Evolutionary conservation across 208 protist genomes (phyloP).

Genomic region (Sergeia podlipaevii): DNA sequence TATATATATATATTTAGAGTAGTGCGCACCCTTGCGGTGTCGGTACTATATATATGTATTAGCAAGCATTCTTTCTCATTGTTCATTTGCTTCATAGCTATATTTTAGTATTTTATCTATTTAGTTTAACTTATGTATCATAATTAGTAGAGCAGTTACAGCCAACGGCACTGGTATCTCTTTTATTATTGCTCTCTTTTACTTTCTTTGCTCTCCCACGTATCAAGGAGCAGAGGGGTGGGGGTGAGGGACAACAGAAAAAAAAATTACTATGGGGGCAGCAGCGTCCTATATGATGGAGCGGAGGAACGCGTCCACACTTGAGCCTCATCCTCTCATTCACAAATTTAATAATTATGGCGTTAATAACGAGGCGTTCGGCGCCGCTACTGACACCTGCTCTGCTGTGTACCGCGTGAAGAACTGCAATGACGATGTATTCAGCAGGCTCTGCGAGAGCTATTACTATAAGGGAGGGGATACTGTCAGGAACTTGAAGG

Average conservation of each 20-base stretch:
- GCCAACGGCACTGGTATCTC: background rate
- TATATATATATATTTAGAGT: no score
- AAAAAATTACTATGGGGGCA: constrained; percentile 9
- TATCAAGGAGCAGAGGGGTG: no score
- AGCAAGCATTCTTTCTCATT: no score
- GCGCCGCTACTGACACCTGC: background rate
- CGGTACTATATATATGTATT: no score
- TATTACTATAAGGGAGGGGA: constrained; percentile 9
- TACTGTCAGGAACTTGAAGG: constrained; percentile 7
- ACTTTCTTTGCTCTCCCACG: background rate
- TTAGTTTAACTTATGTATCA: constrained; percentile 7
- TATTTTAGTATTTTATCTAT: constrained; percentile 14
- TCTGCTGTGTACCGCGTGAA: constrained; percentile 4
- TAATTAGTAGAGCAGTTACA: background rate
- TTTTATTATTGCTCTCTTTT: constrained; percentile 9
- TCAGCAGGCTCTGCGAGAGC: constrained; percentile 4
- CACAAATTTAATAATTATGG: constrained; percentile 12
- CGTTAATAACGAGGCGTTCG: constrained; percentile 11
- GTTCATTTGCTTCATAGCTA: no score
- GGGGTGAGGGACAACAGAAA: no score
- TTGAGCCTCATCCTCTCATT: constrained; percentile 10
- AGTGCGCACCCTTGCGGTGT: no score
- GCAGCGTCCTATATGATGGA: constrained; percentile 8
- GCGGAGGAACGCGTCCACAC: constrained; percentile 3
- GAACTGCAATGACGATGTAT: constrained; percentile 3